Evolutionary conservation across 2,329 filamentous ascomycete species (phyloP), one percentile per base, ranked within the genome.

Genomic region (Alternaria sp.): DNA sequence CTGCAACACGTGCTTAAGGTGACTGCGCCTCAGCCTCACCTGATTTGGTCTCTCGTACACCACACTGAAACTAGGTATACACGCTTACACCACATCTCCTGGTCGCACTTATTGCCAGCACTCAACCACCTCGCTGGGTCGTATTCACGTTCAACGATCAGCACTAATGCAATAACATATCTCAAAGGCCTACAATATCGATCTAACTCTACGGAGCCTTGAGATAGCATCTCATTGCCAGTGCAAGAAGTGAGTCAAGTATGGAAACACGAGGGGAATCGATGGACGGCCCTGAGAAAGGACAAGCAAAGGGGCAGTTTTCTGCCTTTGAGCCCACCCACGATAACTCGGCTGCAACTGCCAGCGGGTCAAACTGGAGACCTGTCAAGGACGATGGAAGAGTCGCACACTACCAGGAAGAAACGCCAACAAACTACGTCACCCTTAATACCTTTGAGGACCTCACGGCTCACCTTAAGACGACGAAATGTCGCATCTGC

Each of bases 401-500:
- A 28, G 11, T 38, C 14, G 38, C 42, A 22, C 24, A 52, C 16
- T 54, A 64, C 30, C 51, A 39, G 24, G 24, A 44, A 18, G 66
- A 65, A 24, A 54, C 43, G 2, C 24, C 36, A 2, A 54, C 44
- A 4, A 43, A 14, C 22, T 56, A 8, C 14, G 56, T 6, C 16
- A 59, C 20, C 3, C 57, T 65, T 18, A 42, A 28, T 3, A 59
- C 58, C 3, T 51, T 71, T 34, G n/a, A 46, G 5, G 48, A 63
- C 4, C 66, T 74, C 18, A 47, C 51, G 14, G 8, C 47, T 14
- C 62, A 69, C 42, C 5, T 72, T 18, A 59, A 41, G 22, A 51
- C 47, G 4, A 57, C 48, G 32, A 34, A 18, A 34, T 75, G 72
- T 49, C 14, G 41, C 14, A 34, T 41, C 7, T 73, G 70, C 44